Base-by-base conservation (phyloP, 2,329 filamentous ascomycete genomes). In the Colletotrichum falcatum region DNA sequence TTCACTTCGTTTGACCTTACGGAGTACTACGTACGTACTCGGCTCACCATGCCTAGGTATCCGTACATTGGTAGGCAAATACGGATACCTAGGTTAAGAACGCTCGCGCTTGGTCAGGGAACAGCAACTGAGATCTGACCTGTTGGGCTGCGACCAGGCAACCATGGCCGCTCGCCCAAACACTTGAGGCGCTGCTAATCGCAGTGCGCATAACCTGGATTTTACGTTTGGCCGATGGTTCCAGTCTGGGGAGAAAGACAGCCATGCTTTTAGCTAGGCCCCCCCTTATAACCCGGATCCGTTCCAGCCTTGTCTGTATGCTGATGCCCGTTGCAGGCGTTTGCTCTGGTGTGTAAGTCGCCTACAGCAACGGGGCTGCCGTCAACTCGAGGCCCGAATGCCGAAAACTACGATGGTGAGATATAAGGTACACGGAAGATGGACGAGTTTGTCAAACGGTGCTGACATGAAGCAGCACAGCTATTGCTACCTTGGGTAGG, bases 1-100 rank as follows among this genome's bases (percentile, higher is more conserved):
- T 30, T 61, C 33, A 61, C 18, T n/a, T 37, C n/a, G 35, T 39
- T 62, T 53, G 42, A 11, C 46, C 60, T n/a, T n/a, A n/a, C n/a
- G n/a, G n/a, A n/a, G n/a, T n/a, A n/a, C n/a, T n/a, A n/a, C n/a
- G n/a, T n/a, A n/a, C n/a, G n/a, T n/a, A n/a, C n/a, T n/a, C n/a
- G n/a, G n/a, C n/a, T n/a, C n/a, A n/a, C n/a, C n/a, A n/a, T n/a
- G n/a, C n/a, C n/a, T n/a, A n/a, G n/a, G n/a, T n/a, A n/a, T n/a
- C n/a, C n/a, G n/a, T n/a, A n/a, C n/a, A n/a, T n/a, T n/a, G n/a
- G n/a, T n/a, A n/a, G n/a, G n/a, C n/a, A n/a, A n/a, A n/a, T n/a
- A n/a, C n/a, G n/a, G n/a, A n/a, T 53, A 26, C 14, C 39, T 23
- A 35, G 23, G 56, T 46, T n/a, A 18, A 44, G 20, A n/a, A 33